A percentile compares a stretch with the other conserved stretches of the same genome.
Conservation (phyloP, 371 early-diverging fungal genomes). For the Mucor racemosus region DNA sequence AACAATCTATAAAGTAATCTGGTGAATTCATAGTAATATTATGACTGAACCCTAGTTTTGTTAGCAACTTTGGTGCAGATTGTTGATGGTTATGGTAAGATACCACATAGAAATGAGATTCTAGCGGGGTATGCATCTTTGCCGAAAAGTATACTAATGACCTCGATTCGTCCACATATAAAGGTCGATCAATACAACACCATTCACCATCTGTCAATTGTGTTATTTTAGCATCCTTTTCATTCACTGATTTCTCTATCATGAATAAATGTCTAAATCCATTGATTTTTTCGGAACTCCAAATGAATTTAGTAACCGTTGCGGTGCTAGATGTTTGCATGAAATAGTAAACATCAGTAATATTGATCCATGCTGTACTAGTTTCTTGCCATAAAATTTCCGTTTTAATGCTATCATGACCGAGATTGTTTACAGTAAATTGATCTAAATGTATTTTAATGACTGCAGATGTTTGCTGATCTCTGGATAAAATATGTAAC, state of each 20-base stretch:
- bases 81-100: slow-evolving; percentile 29
- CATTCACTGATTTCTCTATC: slow-evolving; percentile 29
- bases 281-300: slow-evolving; percentile 65
- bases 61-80: slow-evolving; percentile 46
- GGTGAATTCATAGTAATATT: slow-evolving; percentile 46
- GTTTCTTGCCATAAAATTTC: slow-evolving; percentile 67
- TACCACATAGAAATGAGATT: slow-evolving; percentile 71
- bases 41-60: slow-evolving; percentile 65
- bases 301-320: slow-evolving; percentile 45
- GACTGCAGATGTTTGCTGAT: slow-evolving; percentile 60
- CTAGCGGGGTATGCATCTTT: slow-evolving; percentile 68
- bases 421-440: neutral
- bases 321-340: slow-evolving; percentile 24
- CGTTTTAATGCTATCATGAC: neutral
- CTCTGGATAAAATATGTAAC: slow-evolving; percentile 71
- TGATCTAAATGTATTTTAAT: neutral
- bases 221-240: slow-evolving; percentile 9
- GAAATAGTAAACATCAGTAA: slow-evolving; percentile 63
- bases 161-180: slow-evolving; percentile 65
- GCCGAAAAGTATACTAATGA: slow-evolving; percentile 74
- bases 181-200: slow-evolving; percentile 63
- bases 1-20: slow-evolving; percentile 58
- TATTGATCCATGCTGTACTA: slow-evolving; percentile 68
- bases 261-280: slow-evolving; percentile 76
- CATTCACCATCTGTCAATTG: slow-evolving; percentile 57